Percentiles rank a stretch among this genome's conserved stretches.
phyloP scores from a whole-genome alignment of 768 basidiomycete species.

The Leccinum pellstonianum region DNA sequence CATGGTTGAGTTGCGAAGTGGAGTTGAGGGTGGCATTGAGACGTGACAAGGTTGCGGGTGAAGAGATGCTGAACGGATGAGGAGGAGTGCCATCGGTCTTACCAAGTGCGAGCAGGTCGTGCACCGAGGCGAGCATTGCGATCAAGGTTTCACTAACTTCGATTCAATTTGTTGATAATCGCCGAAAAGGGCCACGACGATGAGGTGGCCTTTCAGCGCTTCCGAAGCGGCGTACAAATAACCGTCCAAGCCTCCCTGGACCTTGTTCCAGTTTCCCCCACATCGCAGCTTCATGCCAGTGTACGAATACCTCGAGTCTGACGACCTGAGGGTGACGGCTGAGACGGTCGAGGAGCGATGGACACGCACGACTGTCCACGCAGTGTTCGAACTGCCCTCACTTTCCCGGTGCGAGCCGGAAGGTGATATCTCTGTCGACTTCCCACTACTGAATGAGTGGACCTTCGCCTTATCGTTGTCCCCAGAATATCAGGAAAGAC shows the following conservation, averaged over 20 bases:
- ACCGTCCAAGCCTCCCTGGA: background rate
- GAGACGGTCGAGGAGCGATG: constrained; percentile 17
- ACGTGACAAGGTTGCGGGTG: constrained; percentile 24
- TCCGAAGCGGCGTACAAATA: background rate
- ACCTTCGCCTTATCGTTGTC: constrained; percentile 16
- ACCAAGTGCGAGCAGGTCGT: constrained; percentile 11
- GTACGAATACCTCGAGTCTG: background rate
- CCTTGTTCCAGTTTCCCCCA: background rate
- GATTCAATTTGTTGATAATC: background rate
- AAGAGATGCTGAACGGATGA: constrained; percentile 30
- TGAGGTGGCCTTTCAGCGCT: background rate
- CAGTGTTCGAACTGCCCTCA: background rate
- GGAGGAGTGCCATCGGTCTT: constrained; percentile 19
- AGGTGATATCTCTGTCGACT: background rate
- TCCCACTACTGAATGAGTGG: constrained; percentile 19
- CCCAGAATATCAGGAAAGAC: background rate
- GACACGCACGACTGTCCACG: constrained; percentile 13
- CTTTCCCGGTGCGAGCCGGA: background rate
- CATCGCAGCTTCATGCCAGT: background rate
- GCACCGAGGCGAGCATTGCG: background rate
- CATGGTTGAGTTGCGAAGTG: constrained; percentile 52
- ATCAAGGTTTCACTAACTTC: no score
- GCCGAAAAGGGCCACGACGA: background rate
- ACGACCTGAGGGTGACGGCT: background rate
- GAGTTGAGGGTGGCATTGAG: constrained; percentile 53